Conservation (phyloP, 148 eudicot genomes). For the Rhododendron molle region DNA sequence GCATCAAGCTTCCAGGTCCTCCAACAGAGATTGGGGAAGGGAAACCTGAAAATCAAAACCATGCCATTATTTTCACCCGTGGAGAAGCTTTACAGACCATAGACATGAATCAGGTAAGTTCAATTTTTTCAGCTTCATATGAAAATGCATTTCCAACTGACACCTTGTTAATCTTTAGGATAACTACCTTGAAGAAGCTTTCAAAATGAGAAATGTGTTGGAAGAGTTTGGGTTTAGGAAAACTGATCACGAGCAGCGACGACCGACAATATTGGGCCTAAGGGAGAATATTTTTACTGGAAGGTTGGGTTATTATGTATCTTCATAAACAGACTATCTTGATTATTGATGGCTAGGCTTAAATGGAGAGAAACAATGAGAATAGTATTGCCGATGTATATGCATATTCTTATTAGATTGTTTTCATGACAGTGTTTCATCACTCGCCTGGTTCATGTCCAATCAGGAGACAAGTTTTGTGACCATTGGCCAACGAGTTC, state of each 20-base stretch:
- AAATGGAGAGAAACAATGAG: constrained; percentile 1
- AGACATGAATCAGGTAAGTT: constrained; percentile 94
- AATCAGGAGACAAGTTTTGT: constrained; percentile 98
- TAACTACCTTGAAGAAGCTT: constrained; percentile 97
- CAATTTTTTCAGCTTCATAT: background rate
- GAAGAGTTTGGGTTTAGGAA: constrained; percentile 57
- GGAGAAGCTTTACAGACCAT: constrained; percentile 98
- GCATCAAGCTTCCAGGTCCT: constrained; percentile 96
- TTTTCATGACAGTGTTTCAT: constrained; percentile 75
- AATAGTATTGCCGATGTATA: background rate
- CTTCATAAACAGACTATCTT: background rate
- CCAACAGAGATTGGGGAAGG: constrained; percentile 95
- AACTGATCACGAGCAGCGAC: constrained; percentile 49
- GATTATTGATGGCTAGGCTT: background rate
- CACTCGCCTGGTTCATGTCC: constrained; percentile 99
- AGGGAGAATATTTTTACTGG: constrained; percentile 98
- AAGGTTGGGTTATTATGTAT: constrained; percentile 46
- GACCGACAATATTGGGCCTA: constrained; percentile 89
- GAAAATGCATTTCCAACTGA: constrained; percentile 4
- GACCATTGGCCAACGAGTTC: constrained; percentile 90
- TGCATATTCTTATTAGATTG: constrained; percentile 10
- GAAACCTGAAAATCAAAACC: constrained; percentile 98
- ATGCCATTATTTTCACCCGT: constrained; percentile 97
- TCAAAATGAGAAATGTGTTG: constrained; percentile 93
- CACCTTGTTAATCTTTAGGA: constrained; percentile 45